Conservation (phyloP, 495 filamentous ascomycete genomes). For the Podospora bellae-mahoneyi region DNA sequence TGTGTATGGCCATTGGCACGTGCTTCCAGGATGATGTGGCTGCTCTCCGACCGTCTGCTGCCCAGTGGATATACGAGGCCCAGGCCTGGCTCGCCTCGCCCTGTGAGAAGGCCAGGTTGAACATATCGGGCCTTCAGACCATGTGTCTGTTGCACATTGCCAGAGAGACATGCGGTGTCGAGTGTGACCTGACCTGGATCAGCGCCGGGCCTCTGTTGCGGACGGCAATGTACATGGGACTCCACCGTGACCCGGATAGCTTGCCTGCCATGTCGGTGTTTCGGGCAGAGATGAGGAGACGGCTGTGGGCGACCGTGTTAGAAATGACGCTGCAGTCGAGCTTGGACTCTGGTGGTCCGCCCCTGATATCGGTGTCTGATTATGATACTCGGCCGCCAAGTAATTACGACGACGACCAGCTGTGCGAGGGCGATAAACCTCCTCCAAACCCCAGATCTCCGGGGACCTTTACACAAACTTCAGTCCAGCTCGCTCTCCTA, state of each 20-base stretch:
- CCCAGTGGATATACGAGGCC: slow-evolving; percentile 62
- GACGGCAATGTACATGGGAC: slow-evolving; percentile 58
- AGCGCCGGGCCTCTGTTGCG: slow-evolving; percentile 55
- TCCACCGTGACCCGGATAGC: slow-evolving; percentile 55
- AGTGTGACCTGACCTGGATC: slow-evolving; percentile 58
- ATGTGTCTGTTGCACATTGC: slow-evolving; percentile 60
- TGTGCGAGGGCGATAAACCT: slow-evolving; percentile 30
- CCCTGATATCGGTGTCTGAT: slow-evolving; percentile 51
- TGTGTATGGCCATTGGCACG: slow-evolving; percentile 61
- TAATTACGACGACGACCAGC: slow-evolving; percentile 51
- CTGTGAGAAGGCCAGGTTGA: slow-evolving; percentile 51
- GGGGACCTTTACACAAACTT: slow-evolving; percentile 39
- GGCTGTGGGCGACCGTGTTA: slow-evolving; percentile 65
- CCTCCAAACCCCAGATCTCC: slow-evolving; percentile 20
- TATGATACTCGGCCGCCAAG: slow-evolving; percentile 55
- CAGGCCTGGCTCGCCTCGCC: slow-evolving; percentile 59
- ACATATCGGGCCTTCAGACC: slow-evolving; percentile 54
- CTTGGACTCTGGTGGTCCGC: slow-evolving; percentile 57
- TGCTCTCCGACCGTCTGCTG: slow-evolving; percentile 48
- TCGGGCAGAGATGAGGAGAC: slow-evolving; percentile 61
- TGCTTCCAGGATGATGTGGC: slow-evolving; percentile 52
- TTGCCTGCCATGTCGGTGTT: slow-evolving; percentile 44
- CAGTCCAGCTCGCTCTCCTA: slow-evolving; percentile 37
- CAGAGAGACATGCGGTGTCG: slow-evolving; percentile 52
- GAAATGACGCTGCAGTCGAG: slow-evolving; percentile 60